A percentile compares a stretch with the other conserved stretches of the same genome.
Evolutionary conservation across 2,329 filamentous ascomycete species (phyloP).

Genomic region (Ceratocystis colombiana): DNA sequence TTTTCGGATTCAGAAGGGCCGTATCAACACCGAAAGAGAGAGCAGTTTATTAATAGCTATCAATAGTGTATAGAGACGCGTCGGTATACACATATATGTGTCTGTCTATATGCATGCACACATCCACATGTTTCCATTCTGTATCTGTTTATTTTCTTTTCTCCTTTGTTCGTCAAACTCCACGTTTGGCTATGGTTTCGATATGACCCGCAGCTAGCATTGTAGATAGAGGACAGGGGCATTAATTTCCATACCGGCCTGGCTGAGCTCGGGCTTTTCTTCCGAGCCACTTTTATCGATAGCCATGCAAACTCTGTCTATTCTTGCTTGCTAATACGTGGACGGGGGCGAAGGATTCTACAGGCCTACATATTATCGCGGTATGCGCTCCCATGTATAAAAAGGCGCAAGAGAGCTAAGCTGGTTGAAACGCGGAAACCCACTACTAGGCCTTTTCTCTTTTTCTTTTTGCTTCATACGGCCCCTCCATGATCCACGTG

Average conservation of each 20-base stretch:
- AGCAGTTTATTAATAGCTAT: not conserved
- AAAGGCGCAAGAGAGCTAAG: too few relatives aligned
- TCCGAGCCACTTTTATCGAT: conserved; percentile 3
- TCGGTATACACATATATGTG: not conserved
- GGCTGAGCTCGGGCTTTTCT: not conserved
- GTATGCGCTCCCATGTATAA: too few relatives aligned
- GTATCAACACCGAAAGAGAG: not conserved
- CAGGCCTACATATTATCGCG: not conserved
- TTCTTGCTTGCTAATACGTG: not conserved
- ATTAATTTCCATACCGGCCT: not conserved
- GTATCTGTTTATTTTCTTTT: not conserved
- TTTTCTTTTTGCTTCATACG: not conserved
- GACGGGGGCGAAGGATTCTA: not conserved
- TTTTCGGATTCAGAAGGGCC: conserved; percentile 1
- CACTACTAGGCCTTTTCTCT: not conserved
- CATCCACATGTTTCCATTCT: not conserved
- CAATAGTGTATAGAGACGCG: not conserved
- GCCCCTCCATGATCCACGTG: not conserved
- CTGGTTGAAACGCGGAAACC: not conserved
- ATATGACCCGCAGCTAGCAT: not conserved
- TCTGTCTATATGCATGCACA: not conserved
- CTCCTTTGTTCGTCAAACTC: too few relatives aligned
- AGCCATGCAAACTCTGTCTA: not conserved
- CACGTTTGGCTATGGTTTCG: not conserved
- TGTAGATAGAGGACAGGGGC: too few relatives aligned